Percentiles rank a stretch among this genome's conserved stretches.
Conservation (phyloP, 2,329 filamentous ascomycete species). For the Neonectria sp. region DNA sequence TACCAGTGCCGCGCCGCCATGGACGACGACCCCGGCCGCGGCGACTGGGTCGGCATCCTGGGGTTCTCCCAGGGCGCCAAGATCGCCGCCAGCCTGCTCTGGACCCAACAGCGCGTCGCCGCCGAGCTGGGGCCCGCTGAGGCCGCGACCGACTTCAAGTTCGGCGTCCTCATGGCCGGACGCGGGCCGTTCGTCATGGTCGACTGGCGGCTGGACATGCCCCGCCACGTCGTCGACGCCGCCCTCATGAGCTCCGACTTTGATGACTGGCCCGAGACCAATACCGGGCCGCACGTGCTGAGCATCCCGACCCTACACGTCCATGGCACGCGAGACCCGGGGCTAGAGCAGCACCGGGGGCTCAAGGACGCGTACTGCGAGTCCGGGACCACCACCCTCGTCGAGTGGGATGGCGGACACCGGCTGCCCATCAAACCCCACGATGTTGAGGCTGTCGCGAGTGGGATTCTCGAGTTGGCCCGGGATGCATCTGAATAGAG, state of each 20-base stretch:
- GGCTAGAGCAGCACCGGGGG: slow-evolving; percentile 65
- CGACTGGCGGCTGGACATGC: slow-evolving; percentile 65
- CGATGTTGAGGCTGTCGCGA: slow-evolving; percentile 69
- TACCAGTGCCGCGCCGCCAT: slow-evolving; percentile 61
- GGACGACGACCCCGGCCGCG: slow-evolving; percentile 67
- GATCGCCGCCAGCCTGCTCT: slow-evolving; percentile 71
- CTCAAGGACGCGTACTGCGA: slow-evolving; percentile 74
- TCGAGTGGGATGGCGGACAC: slow-evolving; percentile 84
- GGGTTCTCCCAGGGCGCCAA: slow-evolving; percentile 80
- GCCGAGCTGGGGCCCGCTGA: slow-evolving; percentile 51
- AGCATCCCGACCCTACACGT: slow-evolving; percentile 55
- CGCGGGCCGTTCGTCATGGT: slow-evolving; percentile 51
- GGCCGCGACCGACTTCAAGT: slow-evolving; percentile 48
- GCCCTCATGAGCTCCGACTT: slow-evolving; percentile 43
- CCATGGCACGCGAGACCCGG: slow-evolving; percentile 71
- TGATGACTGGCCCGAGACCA: slow-evolving; percentile 62
- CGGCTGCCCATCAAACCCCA: slow-evolving; percentile 77
- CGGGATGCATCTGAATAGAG: slow-evolving; percentile 12
- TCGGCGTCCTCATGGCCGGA: slow-evolving; percentile 55
- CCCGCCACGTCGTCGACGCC: slow-evolving; percentile 57
- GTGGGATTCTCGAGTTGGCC: slow-evolving; percentile 46
- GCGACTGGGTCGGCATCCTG: slow-evolving; percentile 72
- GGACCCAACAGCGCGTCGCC: slow-evolving; percentile 71
- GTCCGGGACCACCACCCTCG: slow-evolving; percentile 64
- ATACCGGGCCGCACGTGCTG: slow-evolving; percentile 55